Evolutionary conservation across 192 early-diverging fungal species (phyloP), one percentile per base, ranked within the genome.

Genomic region (Coemansia sp.): DNA sequence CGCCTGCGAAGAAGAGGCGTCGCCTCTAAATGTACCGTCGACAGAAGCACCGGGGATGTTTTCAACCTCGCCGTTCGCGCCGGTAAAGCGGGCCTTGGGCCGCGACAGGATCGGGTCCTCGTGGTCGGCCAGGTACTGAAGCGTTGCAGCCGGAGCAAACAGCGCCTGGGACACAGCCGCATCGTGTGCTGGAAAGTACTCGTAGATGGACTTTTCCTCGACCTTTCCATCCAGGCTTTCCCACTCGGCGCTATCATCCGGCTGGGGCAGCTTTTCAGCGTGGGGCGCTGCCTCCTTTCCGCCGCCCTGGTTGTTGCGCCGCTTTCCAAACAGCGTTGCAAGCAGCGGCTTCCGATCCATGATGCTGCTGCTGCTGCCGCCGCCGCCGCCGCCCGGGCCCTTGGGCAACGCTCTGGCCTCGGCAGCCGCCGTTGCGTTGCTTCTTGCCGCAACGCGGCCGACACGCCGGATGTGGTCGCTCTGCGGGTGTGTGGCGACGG

Each of bases 111-210:
- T 79, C 7, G 88, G 84, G 63, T 84, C 79, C 30, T 77, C 79
- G 33, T 84, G 77, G 56, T 70, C 66, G 18, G 86, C 85, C 30
- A 90, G 64, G 51, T 84, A 75, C 67, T 85, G 84, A 66, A 86
- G 73, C 37, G 89, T 89, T 21, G 82, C 75, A 12, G 81, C 73
- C 1, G 88, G 87, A 12, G 83, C 89, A 82, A 91, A 90, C 18
- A 89, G 70, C 1, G 89, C 84, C 30, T 75, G 71, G 0, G 88
- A 89, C 10, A 89, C 85, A 3, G 83, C 76, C 18, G 72, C 65
- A 43, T 81, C 72, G 63, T 88, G 84, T 1, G 87, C 89, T 28
- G 78, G 59, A n/a, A 86, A 87, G 59, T 74, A 84, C 66, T 84
- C 78, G 66, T 73, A 84, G 55, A 77, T 80, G 40, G 70, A 80